These are phyloP conservation scores for Elsinoe necatrix DNA, from an alignment of 2,329 filamentous ascomycete species.

Conservation along the genomic window DNA sequence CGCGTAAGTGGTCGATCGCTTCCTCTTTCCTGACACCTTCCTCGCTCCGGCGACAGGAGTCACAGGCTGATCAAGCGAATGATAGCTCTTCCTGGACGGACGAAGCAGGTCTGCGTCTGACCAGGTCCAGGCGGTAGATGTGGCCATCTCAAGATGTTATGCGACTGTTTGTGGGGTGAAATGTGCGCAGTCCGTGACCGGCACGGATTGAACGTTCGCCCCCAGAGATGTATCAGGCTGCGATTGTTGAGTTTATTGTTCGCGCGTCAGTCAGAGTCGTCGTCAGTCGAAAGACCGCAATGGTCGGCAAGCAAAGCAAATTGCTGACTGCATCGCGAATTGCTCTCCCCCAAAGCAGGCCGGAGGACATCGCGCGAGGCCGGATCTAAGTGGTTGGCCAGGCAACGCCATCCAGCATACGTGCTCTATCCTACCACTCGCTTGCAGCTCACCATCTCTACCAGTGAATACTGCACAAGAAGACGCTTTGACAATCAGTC, in stretches of 20 bases:
- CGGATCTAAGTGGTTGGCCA: no score
- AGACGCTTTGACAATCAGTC: no score
- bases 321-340: no score
- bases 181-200: slow-evolving; percentile 10
- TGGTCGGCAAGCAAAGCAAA: no score
- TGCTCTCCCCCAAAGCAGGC: no score
- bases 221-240: background rate
- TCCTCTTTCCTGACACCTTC: slow-evolving; percentile 12
- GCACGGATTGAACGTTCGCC: slow-evolving; percentile 13
- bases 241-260: background rate
- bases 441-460: no score
- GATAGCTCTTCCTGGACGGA: background rate
- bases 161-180: slow-evolving; percentile 2
- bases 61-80: background rate
- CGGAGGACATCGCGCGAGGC: no score
- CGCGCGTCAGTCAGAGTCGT: background rate
- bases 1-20: background rate
- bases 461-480: no score
- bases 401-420: no score
- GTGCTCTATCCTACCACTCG: no score
- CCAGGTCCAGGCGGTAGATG: background rate
- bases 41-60: background rate
- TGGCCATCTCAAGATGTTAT: background rate
- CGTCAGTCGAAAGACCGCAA: background rate
- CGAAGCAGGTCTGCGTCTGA: slow-evolving; percentile 5